Conservation (phyloP, 768 basidiomycete species). For the Suillus cothurnatus region DNA sequence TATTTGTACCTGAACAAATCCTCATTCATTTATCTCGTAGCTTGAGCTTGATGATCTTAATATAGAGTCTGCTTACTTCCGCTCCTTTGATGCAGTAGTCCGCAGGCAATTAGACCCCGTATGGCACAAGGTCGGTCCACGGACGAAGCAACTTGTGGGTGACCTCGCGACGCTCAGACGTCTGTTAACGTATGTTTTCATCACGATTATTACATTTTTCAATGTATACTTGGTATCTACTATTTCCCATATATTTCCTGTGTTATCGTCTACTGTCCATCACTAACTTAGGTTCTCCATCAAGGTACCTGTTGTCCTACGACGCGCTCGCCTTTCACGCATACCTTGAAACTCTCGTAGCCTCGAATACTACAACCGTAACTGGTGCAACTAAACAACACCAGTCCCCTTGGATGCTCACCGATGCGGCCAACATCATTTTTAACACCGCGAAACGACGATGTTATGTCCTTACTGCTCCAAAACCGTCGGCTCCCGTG, state of each 20-base stretch:
- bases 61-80: constrained; percentile 92
- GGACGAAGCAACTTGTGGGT: constrained; percentile 87
- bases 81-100: constrained; percentile 87
- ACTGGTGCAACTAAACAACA: constrained; percentile 62
- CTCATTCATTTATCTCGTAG: constrained; percentile 40
- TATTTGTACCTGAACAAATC: neutral
- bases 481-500: constrained; percentile 24
- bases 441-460: constrained; percentile 78
- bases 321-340: constrained; percentile 90
- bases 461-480: constrained; percentile 62
- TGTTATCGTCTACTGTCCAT: neutral
- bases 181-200: constrained; percentile 65
- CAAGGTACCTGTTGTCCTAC: constrained; percentile 84
- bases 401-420: constrained; percentile 88
- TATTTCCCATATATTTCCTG: neutral
- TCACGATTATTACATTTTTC: neutral
- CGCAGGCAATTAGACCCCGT: constrained; percentile 88
- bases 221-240: neutral
- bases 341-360: constrained; percentile 86
- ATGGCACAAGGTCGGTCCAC: constrained; percentile 96
- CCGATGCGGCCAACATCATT: constrained; percentile 87
- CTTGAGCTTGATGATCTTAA: constrained; percentile 93
- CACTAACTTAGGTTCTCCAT: constrained; percentile 8
- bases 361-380: constrained; percentile 52
- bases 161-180: constrained; percentile 86